A percentile compares a stretch with the other conserved stretches of the same genome.
Conservation (phyloP, 352 stramenopile genomes). For the Pythium periplocum region DNA sequence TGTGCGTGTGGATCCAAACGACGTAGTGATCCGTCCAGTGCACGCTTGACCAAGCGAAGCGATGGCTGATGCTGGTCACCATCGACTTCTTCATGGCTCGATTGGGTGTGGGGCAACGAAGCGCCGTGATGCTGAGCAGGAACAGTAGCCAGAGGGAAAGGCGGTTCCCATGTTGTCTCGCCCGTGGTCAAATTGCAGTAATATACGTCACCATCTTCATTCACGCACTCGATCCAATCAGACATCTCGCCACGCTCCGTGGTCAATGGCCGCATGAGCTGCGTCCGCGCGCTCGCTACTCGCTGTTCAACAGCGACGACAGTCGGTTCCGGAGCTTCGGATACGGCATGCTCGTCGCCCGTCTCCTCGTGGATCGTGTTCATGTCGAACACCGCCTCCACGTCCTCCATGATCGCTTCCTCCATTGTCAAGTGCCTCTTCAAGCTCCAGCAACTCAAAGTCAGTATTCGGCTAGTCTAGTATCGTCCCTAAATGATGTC, state of each 20-base stretch:
- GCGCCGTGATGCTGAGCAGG: too few relatives aligned
- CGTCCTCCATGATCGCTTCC: too few relatives aligned
- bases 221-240: slow-evolving; percentile 35
- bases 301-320: too few relatives aligned
- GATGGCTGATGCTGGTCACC: not conserved
- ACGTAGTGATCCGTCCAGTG: slow-evolving; percentile 13
- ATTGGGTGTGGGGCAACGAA: not conserved
- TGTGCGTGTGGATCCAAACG: slow-evolving; percentile 23
- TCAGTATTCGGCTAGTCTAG: too few relatives aligned
- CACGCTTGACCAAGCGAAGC: slow-evolving; percentile 16
- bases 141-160: not conserved
- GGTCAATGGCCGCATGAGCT: slow-evolving; percentile 9
- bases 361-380: slow-evolving; percentile 12
- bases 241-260: slow-evolving; percentile 10
- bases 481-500: too few relatives aligned
- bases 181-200: slow-evolving; percentile 33
- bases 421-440: too few relatives aligned
- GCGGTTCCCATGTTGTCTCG: slow-evolving; percentile 40
- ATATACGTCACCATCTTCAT: slow-evolving; percentile 36
- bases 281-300: too few relatives aligned
- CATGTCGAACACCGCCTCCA: slow-evolving; percentile 2
- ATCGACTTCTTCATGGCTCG: not conserved
- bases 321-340: too few relatives aligned
- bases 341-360: not conserved
- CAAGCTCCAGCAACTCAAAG: too few relatives aligned